These are phyloP conservation scores for Cyberlindnera maritima DNA, from an alignment of 805 yeast genomes.

Conservation along the genomic window DNA sequence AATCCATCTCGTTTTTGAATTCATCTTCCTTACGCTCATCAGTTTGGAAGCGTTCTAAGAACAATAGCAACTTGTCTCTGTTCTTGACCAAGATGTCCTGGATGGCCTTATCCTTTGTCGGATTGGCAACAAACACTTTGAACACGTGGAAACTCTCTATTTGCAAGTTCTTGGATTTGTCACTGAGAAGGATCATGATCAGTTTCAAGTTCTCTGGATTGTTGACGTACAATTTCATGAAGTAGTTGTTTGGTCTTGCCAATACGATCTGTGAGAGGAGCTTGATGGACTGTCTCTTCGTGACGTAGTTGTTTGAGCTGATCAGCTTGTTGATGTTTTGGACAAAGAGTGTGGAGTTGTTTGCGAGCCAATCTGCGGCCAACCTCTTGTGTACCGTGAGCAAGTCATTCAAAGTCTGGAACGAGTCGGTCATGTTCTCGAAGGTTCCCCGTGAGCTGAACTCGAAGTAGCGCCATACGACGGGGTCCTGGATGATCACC, in stretches of 20 bases:
- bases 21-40: conserved; percentile 58
- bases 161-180: conserved; percentile 86
- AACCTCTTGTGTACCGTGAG: conserved; percentile 66
- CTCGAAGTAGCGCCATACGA: conserved; percentile 80
- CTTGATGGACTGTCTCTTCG: conserved; percentile 85
- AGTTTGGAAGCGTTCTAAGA: conserved; percentile 63
- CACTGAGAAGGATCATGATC: conserved; percentile 82
- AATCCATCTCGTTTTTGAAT: conserved; percentile 77
- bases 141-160: conserved; percentile 90
- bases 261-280: conserved; percentile 70
- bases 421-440: conserved; percentile 88
- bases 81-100: conserved; percentile 82
- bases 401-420: conserved; percentile 70
- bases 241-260: conserved; percentile 63
- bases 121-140: conserved; percentile 95
- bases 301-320: conserved; percentile 80
- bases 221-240: conserved; percentile 76
- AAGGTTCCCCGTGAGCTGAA: conserved; percentile 75
- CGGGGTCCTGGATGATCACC: conserved; percentile 54
- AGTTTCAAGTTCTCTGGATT: conserved; percentile 81
- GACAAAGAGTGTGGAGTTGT: conserved; percentile 58
- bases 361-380: conserved; percentile 64
- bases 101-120: conserved; percentile 78
- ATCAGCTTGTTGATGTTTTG: conserved; percentile 64
- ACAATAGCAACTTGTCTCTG: conserved; percentile 68